Evolutionary conservation across 495 filamentous ascomycete genomes (phyloP), one percentile per base, ranked within the genome.

Genomic region (Penicillium atrosanguineum): DNA sequence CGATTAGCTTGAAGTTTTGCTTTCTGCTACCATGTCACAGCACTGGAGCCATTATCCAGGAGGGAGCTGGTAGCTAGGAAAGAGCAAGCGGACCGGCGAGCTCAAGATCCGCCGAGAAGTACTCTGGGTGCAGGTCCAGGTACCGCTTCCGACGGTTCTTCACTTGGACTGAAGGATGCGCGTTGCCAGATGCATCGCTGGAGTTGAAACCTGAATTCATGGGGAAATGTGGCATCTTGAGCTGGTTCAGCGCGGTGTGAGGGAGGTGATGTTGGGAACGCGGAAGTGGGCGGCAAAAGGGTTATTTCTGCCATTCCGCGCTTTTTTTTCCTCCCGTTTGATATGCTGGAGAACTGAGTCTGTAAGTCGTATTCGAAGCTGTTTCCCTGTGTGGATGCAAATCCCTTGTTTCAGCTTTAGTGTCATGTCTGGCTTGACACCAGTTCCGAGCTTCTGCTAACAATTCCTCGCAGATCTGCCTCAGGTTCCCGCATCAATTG

Each of bases 141-240:
- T 85, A 88, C 53, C 77, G 77, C 62, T 84, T 85, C 37, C 85
- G 79, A 48, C 85, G 73, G 62, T 87, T 88, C 67, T 84, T 87
- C 18, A 76, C 60, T 28, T 64, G 62, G 41, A 84, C 66, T 38
- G 69, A 67, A 9, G 59, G 51, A 19, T 59, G 48, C 18, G 12
- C 44, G 29, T 57, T 44, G 21, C 29, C 26, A 31, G 58, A 29
- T 21, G 38, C 29, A 44, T 59, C 55, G 56, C 54, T 55, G 4
- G 49, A 37, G 28, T 54, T 15, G 43, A 65, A 42, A 14, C 64
- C 67, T 1, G 65, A 63, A 23, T 62, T 60, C 59, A 68, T 71
- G 48, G 72, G 69, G 46, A 76, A 71, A 52, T 61, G 62, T 50
- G 72, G 75, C 75, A 75, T 78, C 29, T 57, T 69, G 49, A 40